A percentile compares a stretch with the other conserved stretches of the same genome.
Conservation (phyloP, 208 protist genomes). For the Polymyxa betae region DNA sequence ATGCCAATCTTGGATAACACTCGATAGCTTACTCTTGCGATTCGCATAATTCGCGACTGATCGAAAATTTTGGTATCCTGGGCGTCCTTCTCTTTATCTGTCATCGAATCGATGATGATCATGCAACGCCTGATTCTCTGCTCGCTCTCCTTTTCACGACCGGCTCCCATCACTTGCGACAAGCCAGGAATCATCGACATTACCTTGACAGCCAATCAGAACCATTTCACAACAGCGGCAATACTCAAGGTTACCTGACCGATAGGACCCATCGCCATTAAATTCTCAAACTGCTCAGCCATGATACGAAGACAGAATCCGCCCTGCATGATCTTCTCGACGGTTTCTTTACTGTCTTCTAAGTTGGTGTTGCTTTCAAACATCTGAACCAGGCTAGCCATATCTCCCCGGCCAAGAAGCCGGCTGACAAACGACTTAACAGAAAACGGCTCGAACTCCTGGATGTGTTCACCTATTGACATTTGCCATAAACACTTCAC, state of each 20-base stretch:
- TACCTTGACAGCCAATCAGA: not conserved
- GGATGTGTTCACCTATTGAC: conserved; percentile 89
- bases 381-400: conserved; percentile 69
- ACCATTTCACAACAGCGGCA: not conserved
- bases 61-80: conserved; percentile 41
- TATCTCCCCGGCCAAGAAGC: conserved; percentile 89
- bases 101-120: conserved; percentile 59
- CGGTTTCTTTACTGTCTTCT: conserved; percentile 64
- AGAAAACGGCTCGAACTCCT: conserved; percentile 89
- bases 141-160: conserved; percentile 47
- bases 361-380: conserved; percentile 53
- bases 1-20: not conserved
- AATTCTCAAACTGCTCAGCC: conserved; percentile 66
- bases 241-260: not conserved
- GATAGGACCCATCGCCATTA: conserved; percentile 67
- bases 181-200: conserved; percentile 60
- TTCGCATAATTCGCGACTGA: conserved; percentile 20
- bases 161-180: conserved; percentile 55
- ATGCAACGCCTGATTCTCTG: conserved; percentile 54
- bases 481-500: not conserved
- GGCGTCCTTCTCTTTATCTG: conserved; percentile 53
- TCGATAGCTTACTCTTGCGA: not conserved
- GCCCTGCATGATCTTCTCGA: conserved; percentile 63
- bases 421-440: conserved; percentile 74
- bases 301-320: conserved; percentile 68